Evolutionary conservation across 2,329 filamentous ascomycete species (phyloP), one percentile per base, ranked within the genome.

Genomic region (Raffaelea ambrosiae): DNA sequence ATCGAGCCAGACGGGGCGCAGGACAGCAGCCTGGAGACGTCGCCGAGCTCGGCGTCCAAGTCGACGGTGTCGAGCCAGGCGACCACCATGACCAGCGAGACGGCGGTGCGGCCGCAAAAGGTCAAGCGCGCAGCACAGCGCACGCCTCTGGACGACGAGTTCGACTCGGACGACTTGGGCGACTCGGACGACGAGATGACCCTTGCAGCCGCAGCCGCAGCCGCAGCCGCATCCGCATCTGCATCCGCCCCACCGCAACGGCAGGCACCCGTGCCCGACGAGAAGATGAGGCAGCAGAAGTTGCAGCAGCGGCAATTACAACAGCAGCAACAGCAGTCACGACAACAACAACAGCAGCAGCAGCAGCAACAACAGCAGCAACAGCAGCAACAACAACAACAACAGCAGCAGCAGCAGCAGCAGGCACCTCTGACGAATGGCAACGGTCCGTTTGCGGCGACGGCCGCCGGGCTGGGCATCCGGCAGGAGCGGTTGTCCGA

Each of bases 71-170:
- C 14, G 61, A 59, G 55, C 63, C 61, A 59, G 58, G 62, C 40
- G 69, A 63, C 46, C 66, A 51, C 60, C 38, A 58, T 62, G 38
- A 69, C 62, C 46, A 66, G 51, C 41, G 49, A 61, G 36, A 76
- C 79, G 36, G 57, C 69, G n/a, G n/a, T n/a, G 2, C 78, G 74
- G 57, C 76, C 74, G 18, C 69, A 73, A 49, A 79, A 80, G 62
- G 69, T 74, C 40, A 78, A 72, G 49, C 73, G 74, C 54, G 74
- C 81, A 1, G 81, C 79, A 53, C 68, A 77, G 16, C 77, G 83
- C 21, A 72, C 83, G 52, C 81, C 83, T 47, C 70, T 88, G 13
- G 85, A 88, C 57, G 85, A 88, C 57, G 83, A 86, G 53, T 84
- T 85, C 41, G 84, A 86, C 52, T 76, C 74, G 46, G 76, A 76